A percentile compares a stretch with the other conserved stretches of the same genome.
Conservation (phyloP, 306 rosid genomes). For the Dicorynia guianensis region DNA sequence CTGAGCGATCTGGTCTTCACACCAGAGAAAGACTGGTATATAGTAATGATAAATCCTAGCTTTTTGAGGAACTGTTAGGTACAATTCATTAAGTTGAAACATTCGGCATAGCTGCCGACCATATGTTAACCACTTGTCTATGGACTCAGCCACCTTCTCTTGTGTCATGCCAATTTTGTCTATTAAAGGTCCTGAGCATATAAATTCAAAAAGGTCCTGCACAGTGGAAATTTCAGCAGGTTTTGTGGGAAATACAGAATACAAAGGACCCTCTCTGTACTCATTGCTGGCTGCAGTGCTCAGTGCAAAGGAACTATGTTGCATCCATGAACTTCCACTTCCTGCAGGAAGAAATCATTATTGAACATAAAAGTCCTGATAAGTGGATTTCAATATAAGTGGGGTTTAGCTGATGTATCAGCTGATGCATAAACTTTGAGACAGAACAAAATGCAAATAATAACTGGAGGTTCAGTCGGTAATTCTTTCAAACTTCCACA, state of each 20-base stretch:
- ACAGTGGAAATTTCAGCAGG: slow-evolving; percentile 78
- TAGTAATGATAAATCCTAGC: slow-evolving; percentile 94
- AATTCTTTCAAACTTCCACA: not conserved
- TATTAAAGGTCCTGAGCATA: slow-evolving; percentile 84
- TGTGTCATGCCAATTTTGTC: slow-evolving; percentile 65
- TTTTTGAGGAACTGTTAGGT: slow-evolving; percentile 72
- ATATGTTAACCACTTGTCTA: slow-evolving; percentile 80
- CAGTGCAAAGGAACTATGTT: slow-evolving; percentile 44
- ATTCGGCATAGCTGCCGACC: slow-evolving; percentile 68
- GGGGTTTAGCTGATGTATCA: not conserved
- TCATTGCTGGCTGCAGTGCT: slow-evolving; percentile 39
- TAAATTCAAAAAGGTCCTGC: slow-evolving; percentile 76
- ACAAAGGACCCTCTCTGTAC: slow-evolving; percentile 44
- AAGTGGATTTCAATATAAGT: not conserved
- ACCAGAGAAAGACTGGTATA: slow-evolving; percentile 88
- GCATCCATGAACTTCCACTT: slow-evolving; percentile 76
- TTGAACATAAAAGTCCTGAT: not conserved
- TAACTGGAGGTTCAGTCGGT: not conserved
- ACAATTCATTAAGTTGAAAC: slow-evolving; percentile 81
- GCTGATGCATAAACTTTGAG: not conserved
- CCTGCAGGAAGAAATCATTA: slow-evolving; percentile 51
- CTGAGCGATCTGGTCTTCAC: slow-evolving; percentile 74
- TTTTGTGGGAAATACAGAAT: slow-evolving; percentile 62
- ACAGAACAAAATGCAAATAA: not conserved
- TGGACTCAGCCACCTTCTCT: slow-evolving; percentile 69